Evolutionary conservation across 2,329 filamentous ascomycete genomes (phyloP).

Genomic region (Botryotinia globosa): DNA sequence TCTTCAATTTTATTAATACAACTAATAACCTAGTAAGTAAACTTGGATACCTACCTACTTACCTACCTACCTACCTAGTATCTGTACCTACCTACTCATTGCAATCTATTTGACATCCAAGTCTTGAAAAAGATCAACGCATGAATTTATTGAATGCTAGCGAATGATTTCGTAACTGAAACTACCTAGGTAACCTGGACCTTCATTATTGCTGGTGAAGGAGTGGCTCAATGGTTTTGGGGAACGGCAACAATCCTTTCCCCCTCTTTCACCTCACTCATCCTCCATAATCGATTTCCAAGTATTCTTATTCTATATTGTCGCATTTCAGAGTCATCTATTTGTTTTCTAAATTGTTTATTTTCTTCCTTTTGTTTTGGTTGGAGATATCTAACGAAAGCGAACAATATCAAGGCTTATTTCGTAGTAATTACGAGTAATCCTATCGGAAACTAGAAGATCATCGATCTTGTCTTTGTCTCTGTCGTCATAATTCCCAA

Average conservation of each 20-base stretch:
- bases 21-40: too few relatives aligned
- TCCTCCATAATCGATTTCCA: neutral
- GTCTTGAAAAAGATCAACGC: neutral
- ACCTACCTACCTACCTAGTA: too few relatives aligned
- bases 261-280: neutral
- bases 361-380: too few relatives aligned
- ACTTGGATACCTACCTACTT: too few relatives aligned
- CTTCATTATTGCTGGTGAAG: neutral
- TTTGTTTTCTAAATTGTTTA: neutral
- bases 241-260: neutral
- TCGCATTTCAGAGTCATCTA: neutral
- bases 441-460: neutral
- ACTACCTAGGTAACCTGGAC: too few relatives aligned
- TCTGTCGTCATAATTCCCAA: constrained; percentile 18
- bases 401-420: neutral
- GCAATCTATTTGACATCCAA: neutral
- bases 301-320: neutral
- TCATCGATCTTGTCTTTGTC: constrained; percentile 8
- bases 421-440: neutral
- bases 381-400: neutral
- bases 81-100: neutral
- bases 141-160: neutral
- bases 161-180: constrained; percentile 14
- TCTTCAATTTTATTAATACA: neutral
- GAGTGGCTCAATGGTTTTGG: constrained; percentile 7